Percentiles rank a stretch among this genome's conserved stretches.
phyloP scores from a whole-genome alignment of 2,329 filamentous ascomycete species.

The Annulohypoxylon truncatum region DNA sequence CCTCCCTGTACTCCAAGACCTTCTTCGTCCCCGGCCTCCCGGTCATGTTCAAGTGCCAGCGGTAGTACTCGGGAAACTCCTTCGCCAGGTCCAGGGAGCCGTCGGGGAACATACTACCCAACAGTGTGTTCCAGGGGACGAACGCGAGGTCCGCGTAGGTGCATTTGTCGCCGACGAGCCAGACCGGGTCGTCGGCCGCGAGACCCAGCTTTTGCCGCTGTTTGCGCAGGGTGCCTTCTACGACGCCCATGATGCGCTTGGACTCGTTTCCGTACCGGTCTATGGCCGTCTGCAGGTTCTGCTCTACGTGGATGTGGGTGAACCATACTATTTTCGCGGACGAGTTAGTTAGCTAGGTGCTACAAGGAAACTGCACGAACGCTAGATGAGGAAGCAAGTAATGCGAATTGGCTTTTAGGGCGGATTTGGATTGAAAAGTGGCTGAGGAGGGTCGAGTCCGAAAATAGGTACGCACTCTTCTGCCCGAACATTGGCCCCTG shows the following conservation, averaged over 20 bases:
- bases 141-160: conserved; percentile 43
- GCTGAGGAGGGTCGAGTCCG: background rate
- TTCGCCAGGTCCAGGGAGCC: conserved; percentile 19
- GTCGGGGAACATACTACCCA: conserved; percentile 21
- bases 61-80: conserved; percentile 31
- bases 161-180: conserved; percentile 42
- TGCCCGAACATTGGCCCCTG: conserved; percentile 59
- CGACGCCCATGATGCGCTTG: conserved; percentile 33
- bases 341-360: background rate
- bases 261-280: conserved; percentile 47
- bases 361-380: background rate
- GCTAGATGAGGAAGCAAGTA: background rate
- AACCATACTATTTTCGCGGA: conserved; percentile 49
- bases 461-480: conserved; percentile 30
- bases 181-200: conserved; percentile 26
- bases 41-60: conserved; percentile 29
- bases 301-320: conserved; percentile 50
- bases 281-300: conserved; percentile 40
- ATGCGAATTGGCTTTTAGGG: background rate
- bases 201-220: conserved; percentile 15
- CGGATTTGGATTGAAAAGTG: background rate
- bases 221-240: conserved; percentile 26
- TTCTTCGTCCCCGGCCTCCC: conserved; percentile 29
- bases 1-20: conserved; percentile 29
- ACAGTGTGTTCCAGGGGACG: conserved; percentile 34